phyloP scores from a whole-genome alignment of 192 early-diverging fungal genomes.

The Coemansia aciculifera region DNA sequence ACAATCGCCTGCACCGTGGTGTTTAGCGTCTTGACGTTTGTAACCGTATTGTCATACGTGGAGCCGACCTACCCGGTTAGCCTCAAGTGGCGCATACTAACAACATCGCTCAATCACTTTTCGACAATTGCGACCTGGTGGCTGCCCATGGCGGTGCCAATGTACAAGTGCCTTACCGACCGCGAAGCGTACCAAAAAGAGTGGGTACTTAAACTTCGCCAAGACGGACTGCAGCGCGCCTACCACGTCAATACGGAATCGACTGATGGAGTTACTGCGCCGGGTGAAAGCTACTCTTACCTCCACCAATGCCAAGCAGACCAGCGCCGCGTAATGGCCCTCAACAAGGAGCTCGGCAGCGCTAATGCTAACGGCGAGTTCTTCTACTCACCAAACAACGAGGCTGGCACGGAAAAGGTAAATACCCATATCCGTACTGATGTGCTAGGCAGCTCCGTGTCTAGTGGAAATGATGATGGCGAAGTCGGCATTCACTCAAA shows the following conservation, averaged over 20 bases:
- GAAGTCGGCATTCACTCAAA: neutral
- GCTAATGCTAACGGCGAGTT: neutral
- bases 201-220: conserved; percentile 29
- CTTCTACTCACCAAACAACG: neutral
- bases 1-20: conserved; percentile 20
- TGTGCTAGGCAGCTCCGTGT: neutral
- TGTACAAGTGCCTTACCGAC: conserved; percentile 30
- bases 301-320: neutral
- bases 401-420: neutral
- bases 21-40: conserved; percentile 26
- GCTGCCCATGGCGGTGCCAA: conserved; percentile 35
- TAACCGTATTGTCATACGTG: conserved; percentile 38
- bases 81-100: conserved; percentile 17
- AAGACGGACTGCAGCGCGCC: conserved; percentile 35
- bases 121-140: conserved; percentile 39
- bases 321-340: neutral
- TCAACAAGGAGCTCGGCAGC: neutral
- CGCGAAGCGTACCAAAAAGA: conserved; percentile 17
- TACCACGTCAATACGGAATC: conserved; percentile 15
- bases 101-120: conserved; percentile 40
- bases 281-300: neutral
- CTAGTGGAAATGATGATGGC: neutral
- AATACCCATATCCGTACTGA: neutral
- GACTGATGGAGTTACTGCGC: neutral
- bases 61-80: conserved; percentile 23